These are phyloP conservation scores for Hyaloperonospora arabidopsidis DNA, from an alignment of 352 stramenopile genomes.

Conservation along the genomic window DNA sequence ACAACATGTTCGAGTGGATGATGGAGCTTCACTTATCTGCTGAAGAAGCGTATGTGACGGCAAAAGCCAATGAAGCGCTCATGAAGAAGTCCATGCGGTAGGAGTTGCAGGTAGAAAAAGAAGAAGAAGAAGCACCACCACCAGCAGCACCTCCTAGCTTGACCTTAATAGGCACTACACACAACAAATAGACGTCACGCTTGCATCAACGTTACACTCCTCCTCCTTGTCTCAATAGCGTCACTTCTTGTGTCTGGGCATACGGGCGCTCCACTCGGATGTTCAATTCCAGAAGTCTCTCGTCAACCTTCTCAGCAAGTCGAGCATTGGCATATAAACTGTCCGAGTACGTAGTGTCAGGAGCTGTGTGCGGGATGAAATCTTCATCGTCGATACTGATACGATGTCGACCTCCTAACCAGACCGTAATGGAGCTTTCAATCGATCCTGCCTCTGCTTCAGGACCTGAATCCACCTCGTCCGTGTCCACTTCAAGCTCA, in stretches of 20 bases:
- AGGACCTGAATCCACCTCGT: constrained; percentile 7
- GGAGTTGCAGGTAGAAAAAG: background rate
- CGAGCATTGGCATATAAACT: constrained; percentile 1
- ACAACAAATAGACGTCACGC: too few relatives aligned
- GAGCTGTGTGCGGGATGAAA: constrained; percentile 12
- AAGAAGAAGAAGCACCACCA: background rate
- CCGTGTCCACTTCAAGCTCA: background rate
- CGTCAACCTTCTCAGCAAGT: constrained; percentile 7
- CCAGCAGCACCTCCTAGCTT: too few relatives aligned
- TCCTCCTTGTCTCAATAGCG: background rate
- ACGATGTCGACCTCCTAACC: constrained; percentile 5
- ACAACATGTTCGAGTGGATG: constrained; percentile 30
- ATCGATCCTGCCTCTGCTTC: constrained; percentile 3
- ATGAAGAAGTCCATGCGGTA: constrained; percentile 34
- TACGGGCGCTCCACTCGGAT: constrained; percentile 13
- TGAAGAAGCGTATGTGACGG: constrained; percentile 35
- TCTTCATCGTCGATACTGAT: constrained; percentile 21
- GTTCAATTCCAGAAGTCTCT: constrained; percentile 13
- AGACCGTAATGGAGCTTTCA: constrained; percentile 11
- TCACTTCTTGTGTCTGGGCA: constrained; percentile 8
- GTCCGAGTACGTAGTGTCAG: constrained; percentile 5
- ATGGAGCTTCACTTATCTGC: constrained; percentile 31
- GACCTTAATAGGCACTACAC: too few relatives aligned
- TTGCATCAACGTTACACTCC: too few relatives aligned
- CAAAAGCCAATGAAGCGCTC: constrained; percentile 38